Evolutionary conservation across 2,329 filamentous ascomycete genomes (phyloP), one percentile per base, ranked within the genome.

Genomic region (Diaporthe batatas): DNA sequence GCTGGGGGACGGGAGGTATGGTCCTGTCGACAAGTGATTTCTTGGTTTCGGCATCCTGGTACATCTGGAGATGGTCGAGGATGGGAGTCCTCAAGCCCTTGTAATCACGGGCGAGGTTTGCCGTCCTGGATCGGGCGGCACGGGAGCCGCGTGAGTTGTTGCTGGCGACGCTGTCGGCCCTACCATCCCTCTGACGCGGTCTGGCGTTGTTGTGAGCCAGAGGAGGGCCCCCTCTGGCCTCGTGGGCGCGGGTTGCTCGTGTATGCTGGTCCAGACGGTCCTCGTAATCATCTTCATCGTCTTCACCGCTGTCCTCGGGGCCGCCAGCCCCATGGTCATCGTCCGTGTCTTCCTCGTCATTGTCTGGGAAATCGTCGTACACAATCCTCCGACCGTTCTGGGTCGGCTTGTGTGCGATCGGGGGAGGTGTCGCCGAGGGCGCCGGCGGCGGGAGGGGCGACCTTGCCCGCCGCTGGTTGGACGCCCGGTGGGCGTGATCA

Each of bases 41-140:
- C 21, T 53, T 71, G 34, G 62, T 49, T 44, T 68, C 70, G 39
- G 62, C 70, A 32, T 72, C 70, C 47, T 68, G 53, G 53, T 72
- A 72, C 51, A 68, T 55, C 57, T 64, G 71, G 18, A 67, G 49
- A 39, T 70, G 67, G 39, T 73, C 49, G 34, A 70, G 71, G 39
- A 64, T 65, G n/a, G 71, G 71, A n/a, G 71, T 65, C 29, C 67
- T 62, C 67, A 39, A 29, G 49, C 59, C 67, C 29, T 54, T 68
- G 57, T 57, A 53, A 16, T 70, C 53, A 11, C 36, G 36, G 23
- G 47, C 39, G n/a, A 70, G 67, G 32, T 36, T 25, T 34, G 67
- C 51, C n/a, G 57, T 58, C 49, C 71, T 68, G 36, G 51, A 55
- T 21, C 53, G 58, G n/a, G 59, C 51, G 11, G 49, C 14, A 25